Conservation (phyloP, 2,329 filamentous ascomycete species). For the Aspergillus puulaauensis region DNA sequence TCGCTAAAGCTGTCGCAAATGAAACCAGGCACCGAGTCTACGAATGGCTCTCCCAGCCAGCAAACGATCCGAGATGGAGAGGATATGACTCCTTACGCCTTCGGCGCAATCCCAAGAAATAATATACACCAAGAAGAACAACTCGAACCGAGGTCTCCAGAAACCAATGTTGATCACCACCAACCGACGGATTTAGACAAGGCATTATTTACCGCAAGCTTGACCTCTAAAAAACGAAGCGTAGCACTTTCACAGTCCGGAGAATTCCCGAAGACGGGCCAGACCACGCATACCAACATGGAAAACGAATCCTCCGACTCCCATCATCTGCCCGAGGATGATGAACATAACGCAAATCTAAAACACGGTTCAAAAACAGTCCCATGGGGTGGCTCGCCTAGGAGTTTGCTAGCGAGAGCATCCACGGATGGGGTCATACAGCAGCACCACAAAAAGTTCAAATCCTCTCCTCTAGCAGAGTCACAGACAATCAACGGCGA, state of each 20-base stretch:
- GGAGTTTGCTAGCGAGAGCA: not conserved
- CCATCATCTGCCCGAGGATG: not conserved
- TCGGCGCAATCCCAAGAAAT: slow-evolving; percentile 5
- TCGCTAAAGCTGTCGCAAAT: slow-evolving; percentile 8
- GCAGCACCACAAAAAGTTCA: slow-evolving; percentile 24
- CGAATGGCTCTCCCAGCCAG: slow-evolving; percentile 8
- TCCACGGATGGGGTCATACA: slow-evolving; percentile 11
- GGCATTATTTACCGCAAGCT: slow-evolving; percentile 23
- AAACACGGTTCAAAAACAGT: not conserved
- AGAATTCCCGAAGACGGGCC: not conserved
- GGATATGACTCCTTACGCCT: not conserved
- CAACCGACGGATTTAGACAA: slow-evolving; percentile 24
- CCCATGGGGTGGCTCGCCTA: not conserved
- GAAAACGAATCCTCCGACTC: not conserved
- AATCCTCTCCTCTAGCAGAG: slow-evolving; percentile 33
- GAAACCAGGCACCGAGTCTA: slow-evolving; percentile 19
- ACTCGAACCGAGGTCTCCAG: not conserved
- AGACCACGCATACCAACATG: not conserved
- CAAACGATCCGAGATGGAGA: not conserved
- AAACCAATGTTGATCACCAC: not conserved
- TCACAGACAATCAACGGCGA: slow-evolving; percentile 21
- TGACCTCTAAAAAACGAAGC: slow-evolving; percentile 22
- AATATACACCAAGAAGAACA: not conserved
- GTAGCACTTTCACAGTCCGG: not conserved
- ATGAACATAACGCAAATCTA: not conserved